Base-by-base conservation (phyloP, 2,329 filamentous ascomycete species). In the Xylaria hypoxylon region DNA sequence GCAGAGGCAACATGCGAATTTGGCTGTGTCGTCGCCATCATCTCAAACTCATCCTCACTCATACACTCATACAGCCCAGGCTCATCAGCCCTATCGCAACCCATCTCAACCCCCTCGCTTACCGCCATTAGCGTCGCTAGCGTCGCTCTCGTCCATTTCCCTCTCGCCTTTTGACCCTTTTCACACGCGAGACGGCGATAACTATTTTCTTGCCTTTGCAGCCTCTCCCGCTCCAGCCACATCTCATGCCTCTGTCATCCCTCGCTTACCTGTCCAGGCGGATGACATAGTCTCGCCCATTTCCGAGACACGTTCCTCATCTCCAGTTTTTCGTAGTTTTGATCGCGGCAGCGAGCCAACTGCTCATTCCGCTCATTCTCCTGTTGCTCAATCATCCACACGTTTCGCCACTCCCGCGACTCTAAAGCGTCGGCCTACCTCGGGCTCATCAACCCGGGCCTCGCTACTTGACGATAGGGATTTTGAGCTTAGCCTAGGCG, bases 401-500 rank as follows among this genome's bases (percentile, higher is more conserved):
- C 56, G 65, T 67, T 69, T 70, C 45, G 52, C 72, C 26, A 72
- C 76, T 19, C 70, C 73, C 24, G 75, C 73, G n/a, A 76, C 77
- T 31, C 78, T 79, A 35, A 74, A 75, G 70, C 69, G 73, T 42
- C 78, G 77, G 61, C 77, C 77, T 15, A 75, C 76, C 48, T 78
- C 76, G 75, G 75, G 80, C 69, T 76, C 77, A 6, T 77, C 73
- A 47, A 75, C 75, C 55, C 75, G 74, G 8, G 75, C 78, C 50
- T 77, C 78, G n/a, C 74, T 81, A 47, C 72, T 77, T 50, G 78
- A 82, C 68, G 79, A 81, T 69, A 74, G 75, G 19, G 74, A 71
- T 31, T 78, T 75, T 53, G 75, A 79, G 22, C 73, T 72, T 33
- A 75, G 68, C 63, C 69, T 59, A 26, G 57, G 63, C 64, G 55